Evolutionary conservation across 2,329 filamentous ascomycete species (phyloP).

Genomic region (Alternaria triticimaculans): DNA sequence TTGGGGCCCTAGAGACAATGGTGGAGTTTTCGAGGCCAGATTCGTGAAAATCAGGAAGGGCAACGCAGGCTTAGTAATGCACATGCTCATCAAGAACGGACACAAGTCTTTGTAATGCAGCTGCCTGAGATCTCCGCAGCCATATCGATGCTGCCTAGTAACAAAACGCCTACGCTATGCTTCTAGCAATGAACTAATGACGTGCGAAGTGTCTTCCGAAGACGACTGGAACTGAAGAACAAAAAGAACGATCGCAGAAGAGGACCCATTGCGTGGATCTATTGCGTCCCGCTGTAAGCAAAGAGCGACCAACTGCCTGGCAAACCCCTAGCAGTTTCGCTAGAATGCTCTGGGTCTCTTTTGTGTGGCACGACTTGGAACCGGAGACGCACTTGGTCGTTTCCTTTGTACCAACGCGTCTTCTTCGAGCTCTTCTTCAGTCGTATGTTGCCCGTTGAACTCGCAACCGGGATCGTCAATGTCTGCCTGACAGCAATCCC

Average conservation of each 20-base stretch:
- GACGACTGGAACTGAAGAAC: background rate
- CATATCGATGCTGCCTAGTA: background rate
- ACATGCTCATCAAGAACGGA: background rate
- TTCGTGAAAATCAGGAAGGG: slow-evolving; percentile 15
- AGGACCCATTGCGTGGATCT: background rate
- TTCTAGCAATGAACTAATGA: background rate
- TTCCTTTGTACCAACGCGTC: background rate
- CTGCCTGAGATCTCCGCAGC: background rate
- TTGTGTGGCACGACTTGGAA: background rate
- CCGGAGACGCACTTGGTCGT: slow-evolving; percentile 5
- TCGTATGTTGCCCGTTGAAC: slow-evolving; percentile 11
- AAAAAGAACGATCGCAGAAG: background rate
- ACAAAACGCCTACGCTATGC: background rate
- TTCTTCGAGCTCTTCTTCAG: background rate
- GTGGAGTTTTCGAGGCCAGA: slow-evolving; percentile 38
- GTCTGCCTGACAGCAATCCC: slow-evolving; percentile 19
- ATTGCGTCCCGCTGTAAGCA: background rate
- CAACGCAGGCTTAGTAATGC: slow-evolving; percentile 6
- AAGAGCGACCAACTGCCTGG: background rate
- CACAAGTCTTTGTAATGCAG: background rate
- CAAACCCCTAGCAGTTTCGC: background rate
- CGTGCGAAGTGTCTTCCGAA: background rate
- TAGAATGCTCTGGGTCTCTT: slow-evolving; percentile 3
- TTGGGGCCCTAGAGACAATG: slow-evolving; percentile 22
- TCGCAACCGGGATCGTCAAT: slow-evolving; percentile 18